Conservation (phyloP, 176 grass and related monocot genomes). For the Elaeis guineensis region DNA sequence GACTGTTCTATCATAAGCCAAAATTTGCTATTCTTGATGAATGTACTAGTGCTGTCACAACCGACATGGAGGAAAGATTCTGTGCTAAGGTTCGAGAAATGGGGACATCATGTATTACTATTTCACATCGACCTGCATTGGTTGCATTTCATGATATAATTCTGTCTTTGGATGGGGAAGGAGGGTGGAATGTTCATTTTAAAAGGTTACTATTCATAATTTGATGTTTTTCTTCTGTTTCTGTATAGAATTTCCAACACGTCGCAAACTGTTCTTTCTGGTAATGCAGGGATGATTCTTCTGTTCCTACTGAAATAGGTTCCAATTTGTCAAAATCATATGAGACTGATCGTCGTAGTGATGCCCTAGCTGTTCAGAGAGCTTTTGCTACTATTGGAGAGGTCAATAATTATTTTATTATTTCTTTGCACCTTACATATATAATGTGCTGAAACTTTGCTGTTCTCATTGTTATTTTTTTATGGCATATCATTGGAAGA, state of each 20-base stretch:
- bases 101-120: conserved; percentile 98
- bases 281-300: conserved; percentile 56
- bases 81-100: conserved; percentile 90
- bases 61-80: conserved; percentile 96
- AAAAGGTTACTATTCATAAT: conserved; percentile 51
- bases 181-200: conserved; percentile 79
- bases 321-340: conserved; percentile 33
- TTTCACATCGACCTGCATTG: conserved; percentile 97
- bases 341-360: conserved; percentile 69
- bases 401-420: conserved; percentile 33
- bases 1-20: conserved; percentile 95
- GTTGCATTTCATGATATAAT: conserved; percentile 99
- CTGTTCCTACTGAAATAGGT: conserved; percentile 44
- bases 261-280: conserved; percentile 11
- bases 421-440: not conserved
- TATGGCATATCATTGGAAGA: conserved; percentile 28
- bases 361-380: conserved; percentile 79
- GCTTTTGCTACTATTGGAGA: conserved; percentile 71
- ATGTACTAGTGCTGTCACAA: conserved; percentile 97
- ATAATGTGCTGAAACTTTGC: too few relatives aligned
- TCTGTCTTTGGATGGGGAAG: conserved; percentile 95
- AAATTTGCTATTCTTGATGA: conserved; percentile 99
- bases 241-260: conserved; percentile 1
- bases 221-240: conserved; percentile 13
- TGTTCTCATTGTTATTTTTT: too few relatives aligned